A percentile compares a stretch with the other conserved stretches of the same genome.
Evolutionary conservation across 179 eudicot genomes (phyloP).

Genomic region (Beta macrorhiza): DNA sequence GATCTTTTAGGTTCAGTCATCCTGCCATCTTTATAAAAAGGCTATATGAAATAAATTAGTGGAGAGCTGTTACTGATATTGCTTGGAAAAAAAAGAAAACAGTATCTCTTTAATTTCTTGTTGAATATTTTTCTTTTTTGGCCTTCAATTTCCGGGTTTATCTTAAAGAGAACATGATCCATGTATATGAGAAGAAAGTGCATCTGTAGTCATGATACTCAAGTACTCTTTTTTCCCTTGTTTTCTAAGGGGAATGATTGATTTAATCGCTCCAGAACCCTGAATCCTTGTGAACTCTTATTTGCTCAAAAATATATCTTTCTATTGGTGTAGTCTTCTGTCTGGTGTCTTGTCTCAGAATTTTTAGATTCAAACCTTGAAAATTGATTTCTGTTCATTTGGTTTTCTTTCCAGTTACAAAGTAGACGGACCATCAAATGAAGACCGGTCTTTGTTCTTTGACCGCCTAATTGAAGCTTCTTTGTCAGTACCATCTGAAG

Average conservation of each 20-base stretch:
- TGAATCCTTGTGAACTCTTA: not conserved
- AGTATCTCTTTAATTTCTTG: not conserved
- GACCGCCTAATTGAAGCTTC: constrained; percentile 77
- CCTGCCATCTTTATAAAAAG: not conserved
- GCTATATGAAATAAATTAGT: not conserved
- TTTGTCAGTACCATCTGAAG: constrained; percentile 67
- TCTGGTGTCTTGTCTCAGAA: constrained; percentile 2
- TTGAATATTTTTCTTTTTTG: no score
- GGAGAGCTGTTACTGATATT: not conserved
- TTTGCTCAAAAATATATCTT: not conserved
- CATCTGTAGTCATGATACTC: not conserved
- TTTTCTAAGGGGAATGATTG: not conserved
- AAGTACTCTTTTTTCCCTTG: not conserved
- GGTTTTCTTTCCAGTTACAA: constrained; percentile 53
- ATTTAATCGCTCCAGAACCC: constrained; percentile 5
- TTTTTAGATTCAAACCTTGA: not conserved
- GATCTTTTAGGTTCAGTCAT: not conserved
- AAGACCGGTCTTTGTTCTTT: constrained; percentile 79
- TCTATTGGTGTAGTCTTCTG: not conserved
- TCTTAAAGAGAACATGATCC: not conserved
- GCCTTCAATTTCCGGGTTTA: not conserved
- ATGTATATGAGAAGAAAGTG: not conserved
- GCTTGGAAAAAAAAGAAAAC: not conserved
- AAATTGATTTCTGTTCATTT: constrained; percentile 8
- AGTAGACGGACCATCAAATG: constrained; percentile 60